Base-by-base conservation (phyloP, 164 flowering plant species). In the Tetrastigma voinierianum region DNA sequence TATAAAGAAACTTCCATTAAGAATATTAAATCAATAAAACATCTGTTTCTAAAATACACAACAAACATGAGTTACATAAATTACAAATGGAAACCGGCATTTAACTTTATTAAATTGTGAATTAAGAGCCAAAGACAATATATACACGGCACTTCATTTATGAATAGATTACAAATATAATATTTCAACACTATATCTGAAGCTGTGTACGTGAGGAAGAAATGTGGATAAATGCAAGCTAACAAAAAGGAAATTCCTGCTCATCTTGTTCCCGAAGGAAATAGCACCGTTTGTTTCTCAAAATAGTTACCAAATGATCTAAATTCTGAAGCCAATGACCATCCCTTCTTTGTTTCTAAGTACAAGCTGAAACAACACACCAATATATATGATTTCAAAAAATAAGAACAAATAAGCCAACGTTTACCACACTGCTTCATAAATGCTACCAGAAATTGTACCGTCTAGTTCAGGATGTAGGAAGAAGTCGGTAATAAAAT, bases 181-280 rank as follows among this genome's bases (percentile, higher is more conserved):
- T 23, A 51, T 10, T 56, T 69, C 21, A 67, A 68, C 12, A 59
- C 51, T 59, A n/a, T n/a, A 14, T 24, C 49, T 32, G 40, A 76
- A 53, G n/a, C 58, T 23, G 51, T n/a, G 57, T 20, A 51, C 51
- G 14, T 15, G 40, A 53, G 52, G 52, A 48, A 59, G 15, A 24
- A 4, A 59, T 14, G 46, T 43, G 24, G 49, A 40, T 47, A 58
- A 65, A 49, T 19, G 65, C 72, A 72, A 67, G 67, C 57, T 58
- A 66, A 70, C 67, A 67, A 77, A 74, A 72, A 6, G 55, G 53
- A 70, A 72, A 49, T 56, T 18, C 67, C 83, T 71, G 74, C 78
- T 57, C 67, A n/a, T 57, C 61, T 23, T 64, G 51, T 66, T 67
- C 72, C 78, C 63, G 13, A n/a, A 43, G 12, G 40, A 57, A 56